A percentile compares a stretch with the other conserved stretches of the same genome.
These are phyloP conservation scores for Alternaria dauci DNA, from an alignment of 2,329 filamentous ascomycete species.

Conservation along the genomic window DNA sequence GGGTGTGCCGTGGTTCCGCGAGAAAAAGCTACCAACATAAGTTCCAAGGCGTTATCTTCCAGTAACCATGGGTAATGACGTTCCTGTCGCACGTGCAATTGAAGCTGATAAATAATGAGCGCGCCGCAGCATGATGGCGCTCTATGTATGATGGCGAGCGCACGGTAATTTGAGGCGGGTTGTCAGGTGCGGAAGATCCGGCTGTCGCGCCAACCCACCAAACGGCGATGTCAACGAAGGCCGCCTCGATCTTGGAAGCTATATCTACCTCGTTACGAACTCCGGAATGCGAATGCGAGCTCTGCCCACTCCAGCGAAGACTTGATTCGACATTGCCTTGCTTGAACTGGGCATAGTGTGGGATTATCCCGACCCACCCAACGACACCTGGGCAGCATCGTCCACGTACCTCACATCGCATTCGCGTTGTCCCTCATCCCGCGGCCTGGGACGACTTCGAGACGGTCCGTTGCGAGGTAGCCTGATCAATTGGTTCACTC, in stretches of 20 bases:
- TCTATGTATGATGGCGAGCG: background rate
- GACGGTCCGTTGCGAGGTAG: constrained; percentile 12
- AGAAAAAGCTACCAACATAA: background rate
- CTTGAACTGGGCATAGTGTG: constrained; percentile 14
- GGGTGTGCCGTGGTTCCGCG: background rate
- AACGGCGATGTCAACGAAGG: background rate
- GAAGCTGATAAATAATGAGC: background rate
- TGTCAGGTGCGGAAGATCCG: background rate
- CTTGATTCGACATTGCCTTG: background rate
- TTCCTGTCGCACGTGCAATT: background rate
- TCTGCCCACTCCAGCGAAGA: background rate
- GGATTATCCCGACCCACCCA: constrained; percentile 12
- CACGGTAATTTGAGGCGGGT: background rate
- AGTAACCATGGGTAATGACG: background rate
- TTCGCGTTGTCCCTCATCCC: constrained; percentile 16
- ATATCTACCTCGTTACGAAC: background rate
- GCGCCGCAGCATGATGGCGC: background rate
- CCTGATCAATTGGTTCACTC: constrained; percentile 12
- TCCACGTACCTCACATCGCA: constrained; percentile 16
- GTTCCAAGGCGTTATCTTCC: background rate
- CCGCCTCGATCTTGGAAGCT: background rate
- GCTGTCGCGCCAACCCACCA: background rate
- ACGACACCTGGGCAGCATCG: constrained; percentile 3
- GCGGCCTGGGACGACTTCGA: constrained; percentile 8
- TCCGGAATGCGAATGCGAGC: constrained; percentile 25